Evolutionary conservation across 2,329 filamentous ascomycete genomes (phyloP).

Genomic region (Trichoderma endophyticum): DNA sequence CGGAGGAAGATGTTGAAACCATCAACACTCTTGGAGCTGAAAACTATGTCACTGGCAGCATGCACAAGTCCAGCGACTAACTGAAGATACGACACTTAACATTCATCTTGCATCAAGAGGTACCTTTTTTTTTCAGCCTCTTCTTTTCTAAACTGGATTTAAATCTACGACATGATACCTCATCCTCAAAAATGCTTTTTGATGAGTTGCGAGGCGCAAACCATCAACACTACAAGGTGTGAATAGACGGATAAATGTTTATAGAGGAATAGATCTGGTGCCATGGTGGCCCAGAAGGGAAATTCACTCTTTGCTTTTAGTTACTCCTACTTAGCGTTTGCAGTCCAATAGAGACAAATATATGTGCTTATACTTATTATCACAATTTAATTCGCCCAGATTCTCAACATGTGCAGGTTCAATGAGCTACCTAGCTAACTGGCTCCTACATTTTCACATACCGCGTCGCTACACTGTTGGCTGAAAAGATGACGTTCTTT

Average conservation of each 20-base stretch:
- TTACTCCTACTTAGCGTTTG: not conserved
- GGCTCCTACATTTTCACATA: not conserved
- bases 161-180: not conserved
- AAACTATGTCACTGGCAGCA: constrained; percentile 63
- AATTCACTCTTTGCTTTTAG: not conserved
- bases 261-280: not conserved
- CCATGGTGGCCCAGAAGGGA: not conserved
- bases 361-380: not conserved
- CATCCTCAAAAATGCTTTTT: not conserved
- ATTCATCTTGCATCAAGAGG: not conserved
- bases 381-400: no score
- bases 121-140: not conserved
- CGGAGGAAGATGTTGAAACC: constrained; percentile 54
- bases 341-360: not conserved
- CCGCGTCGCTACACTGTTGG: not conserved
- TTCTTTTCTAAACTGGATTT: not conserved
- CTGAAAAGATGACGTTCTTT: not conserved
- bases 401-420: not conserved
- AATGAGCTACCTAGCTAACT: not conserved
- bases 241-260: not conserved
- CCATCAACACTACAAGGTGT: not conserved
- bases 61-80: constrained; percentile 41
- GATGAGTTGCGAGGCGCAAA: not conserved
- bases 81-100: constrained; percentile 4
- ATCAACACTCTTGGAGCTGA: constrained; percentile 53